phyloP scores from a whole-genome alignment of 805 yeast species.

The Candida broadrunensis region DNA sequence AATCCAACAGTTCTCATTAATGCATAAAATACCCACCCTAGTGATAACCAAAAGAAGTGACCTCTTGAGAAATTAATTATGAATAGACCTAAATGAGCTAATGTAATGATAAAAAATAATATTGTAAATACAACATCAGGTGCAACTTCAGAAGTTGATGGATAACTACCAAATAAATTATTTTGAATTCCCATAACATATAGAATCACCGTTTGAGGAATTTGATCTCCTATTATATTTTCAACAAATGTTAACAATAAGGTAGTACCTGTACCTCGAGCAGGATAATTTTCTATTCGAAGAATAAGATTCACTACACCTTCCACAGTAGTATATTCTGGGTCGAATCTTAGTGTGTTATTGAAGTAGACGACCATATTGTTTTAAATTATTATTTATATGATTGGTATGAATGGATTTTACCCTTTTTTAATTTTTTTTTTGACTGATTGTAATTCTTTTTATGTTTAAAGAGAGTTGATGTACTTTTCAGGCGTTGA shows the following conservation, averaged over 20 bases:
- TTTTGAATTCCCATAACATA: slow-evolving; percentile 41
- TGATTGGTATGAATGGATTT: too few species aligned
- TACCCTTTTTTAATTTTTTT: too few species aligned
- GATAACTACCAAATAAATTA: slow-evolving; percentile 64
- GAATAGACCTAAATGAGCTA: slow-evolving; percentile 49
- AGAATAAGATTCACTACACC: slow-evolving; percentile 22
- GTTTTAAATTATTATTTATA: too few species aligned
- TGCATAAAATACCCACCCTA: slow-evolving; percentile 52
- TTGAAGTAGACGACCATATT: not conserved
- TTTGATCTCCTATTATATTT: slow-evolving; percentile 24
- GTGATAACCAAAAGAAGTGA: slow-evolving; percentile 55
- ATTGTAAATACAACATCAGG: slow-evolving; percentile 58
- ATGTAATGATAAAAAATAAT: slow-evolving; percentile 43
- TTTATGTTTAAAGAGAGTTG: too few species aligned
- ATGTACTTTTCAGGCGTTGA: too few species aligned
- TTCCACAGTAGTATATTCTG: slow-evolving; percentile 13
- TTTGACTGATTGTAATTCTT: too few species aligned
- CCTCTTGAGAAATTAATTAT: slow-evolving; percentile 49
- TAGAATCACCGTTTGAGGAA: slow-evolving; percentile 39
- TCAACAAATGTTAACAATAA: slow-evolving; percentile 19
- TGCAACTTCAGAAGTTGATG: slow-evolving; percentile 48
- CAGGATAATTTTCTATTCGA: slow-evolving; percentile 17
- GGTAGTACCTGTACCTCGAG: slow-evolving; percentile 24
- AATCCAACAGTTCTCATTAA: slow-evolving; percentile 56
- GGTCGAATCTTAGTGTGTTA: not conserved